phyloP scores from a whole-genome alignment of 805 yeast species.

The Cyberlindnera mississippiensis region DNA sequence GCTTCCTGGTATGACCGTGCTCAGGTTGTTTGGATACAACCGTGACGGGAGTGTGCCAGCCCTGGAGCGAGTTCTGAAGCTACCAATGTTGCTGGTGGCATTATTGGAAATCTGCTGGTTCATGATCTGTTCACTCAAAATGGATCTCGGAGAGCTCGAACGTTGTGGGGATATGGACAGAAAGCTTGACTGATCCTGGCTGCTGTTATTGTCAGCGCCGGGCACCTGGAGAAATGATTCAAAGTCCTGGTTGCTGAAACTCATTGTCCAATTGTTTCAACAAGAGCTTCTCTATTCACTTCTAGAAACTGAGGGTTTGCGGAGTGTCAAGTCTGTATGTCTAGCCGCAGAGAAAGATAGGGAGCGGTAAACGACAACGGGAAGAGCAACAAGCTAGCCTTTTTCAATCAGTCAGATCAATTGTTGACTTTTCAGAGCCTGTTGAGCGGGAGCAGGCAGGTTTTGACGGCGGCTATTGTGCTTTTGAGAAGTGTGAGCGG shows the following conservation, averaged over 20 bases:
- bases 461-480: too few species aligned
- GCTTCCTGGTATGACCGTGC: slow-evolving; percentile 20
- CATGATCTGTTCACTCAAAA: slow-evolving; percentile 20
- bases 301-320: background rate
- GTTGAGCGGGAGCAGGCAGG: too few species aligned
- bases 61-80: slow-evolving; percentile 54
- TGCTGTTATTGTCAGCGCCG: slow-evolving; percentile 11
- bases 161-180: slow-evolving; percentile 24
- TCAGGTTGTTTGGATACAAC: slow-evolving; percentile 33
- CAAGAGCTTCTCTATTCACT: background rate
- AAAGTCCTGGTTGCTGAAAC: slow-evolving; percentile 21
- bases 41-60: slow-evolving; percentile 79
- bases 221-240: slow-evolving; percentile 21
- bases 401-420: too few species aligned
- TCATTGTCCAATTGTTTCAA: slow-evolving; percentile 10
- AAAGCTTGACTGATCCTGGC: slow-evolving; percentile 15
- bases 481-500: too few species aligned
- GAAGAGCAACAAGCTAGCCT: too few species aligned
- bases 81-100: slow-evolving; percentile 32
- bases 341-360: too few species aligned
- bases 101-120: slow-evolving; percentile 19
- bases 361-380: too few species aligned
- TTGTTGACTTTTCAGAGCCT: too few species aligned
- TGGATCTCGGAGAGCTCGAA: slow-evolving; percentile 26
- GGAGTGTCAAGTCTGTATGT: too few species aligned